These are phyloP conservation scores for Monosporozyma yasuniensis DNA, from an alignment of 805 yeast species.

Conservation along the genomic window DNA sequence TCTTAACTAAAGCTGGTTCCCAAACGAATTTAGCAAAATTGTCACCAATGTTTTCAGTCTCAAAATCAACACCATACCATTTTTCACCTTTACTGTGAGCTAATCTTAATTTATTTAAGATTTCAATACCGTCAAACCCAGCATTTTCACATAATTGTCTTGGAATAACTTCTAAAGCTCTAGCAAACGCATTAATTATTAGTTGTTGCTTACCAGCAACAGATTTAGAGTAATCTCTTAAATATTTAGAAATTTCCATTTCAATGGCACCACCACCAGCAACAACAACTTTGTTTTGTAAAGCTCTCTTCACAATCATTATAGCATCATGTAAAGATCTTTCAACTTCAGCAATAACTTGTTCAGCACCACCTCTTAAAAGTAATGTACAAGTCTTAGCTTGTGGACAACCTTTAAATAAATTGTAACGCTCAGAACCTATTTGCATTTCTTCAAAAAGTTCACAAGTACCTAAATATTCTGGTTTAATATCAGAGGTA, in stretches of 20 bases:
- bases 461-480: slow-evolving; percentile 78
- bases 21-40: slow-evolving; percentile 83
- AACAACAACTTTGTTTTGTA: slow-evolving; percentile 76
- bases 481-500: slow-evolving; percentile 55
- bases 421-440: slow-evolving; percentile 90
- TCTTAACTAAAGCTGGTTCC: slow-evolving; percentile 95
- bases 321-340: slow-evolving; percentile 96
- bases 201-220: slow-evolving; percentile 95
- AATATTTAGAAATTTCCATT: slow-evolving; percentile 86
- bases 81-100: slow-evolving; percentile 88
- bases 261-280: slow-evolving; percentile 99
- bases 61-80: slow-evolving; percentile 92
- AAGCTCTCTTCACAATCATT: slow-evolving; percentile 94
- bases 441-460: slow-evolving; percentile 87
- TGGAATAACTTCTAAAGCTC: slow-evolving; percentile 91
- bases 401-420: slow-evolving; percentile 86
- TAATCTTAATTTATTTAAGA: slow-evolving; percentile 82
- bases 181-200: slow-evolving; percentile 85
- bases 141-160: slow-evolving; percentile 97
- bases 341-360: slow-evolving; percentile 95
- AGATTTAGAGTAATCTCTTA: slow-evolving; percentile 77
- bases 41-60: slow-evolving; percentile 69
- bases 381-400: slow-evolving; percentile 90
- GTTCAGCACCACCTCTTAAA: slow-evolving; percentile 96
- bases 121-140: slow-evolving; percentile 96